Conservation (phyloP, 768 basidiomycete genomes). For the Leccinum truebloodii region DNA sequence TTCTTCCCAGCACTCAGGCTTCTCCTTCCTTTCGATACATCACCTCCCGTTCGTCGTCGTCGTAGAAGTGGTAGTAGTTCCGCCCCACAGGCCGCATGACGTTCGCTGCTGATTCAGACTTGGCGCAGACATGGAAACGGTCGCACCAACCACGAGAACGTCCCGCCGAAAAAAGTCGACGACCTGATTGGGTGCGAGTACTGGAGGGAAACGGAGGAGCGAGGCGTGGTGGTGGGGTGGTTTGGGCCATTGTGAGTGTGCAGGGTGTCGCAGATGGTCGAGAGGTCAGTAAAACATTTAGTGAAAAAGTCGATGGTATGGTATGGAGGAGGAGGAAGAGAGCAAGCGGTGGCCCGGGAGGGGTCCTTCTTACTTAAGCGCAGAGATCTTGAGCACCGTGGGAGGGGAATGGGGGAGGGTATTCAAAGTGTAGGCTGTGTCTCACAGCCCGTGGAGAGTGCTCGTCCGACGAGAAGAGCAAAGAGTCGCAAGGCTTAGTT, state of each 20-base stretch:
- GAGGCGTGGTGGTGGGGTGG: constrained; percentile 32
- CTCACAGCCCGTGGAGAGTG: too few relatives aligned
- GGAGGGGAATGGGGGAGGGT: too few relatives aligned
- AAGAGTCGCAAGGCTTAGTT: too few relatives aligned
- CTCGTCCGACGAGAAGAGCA: constrained; percentile 31
- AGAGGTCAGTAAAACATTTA: constrained; percentile 1
- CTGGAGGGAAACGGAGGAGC: constrained; percentile 25
- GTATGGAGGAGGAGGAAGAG: background rate
- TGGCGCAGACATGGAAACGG: background rate
- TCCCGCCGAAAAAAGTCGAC: constrained; percentile 32
- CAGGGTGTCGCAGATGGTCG: constrained; percentile 5
- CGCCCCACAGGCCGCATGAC: too few relatives aligned
- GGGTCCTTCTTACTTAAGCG: constrained; percentile 11
- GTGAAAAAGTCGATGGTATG: background rate
- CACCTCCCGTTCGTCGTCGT: too few relatives aligned
- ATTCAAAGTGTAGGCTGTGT: too few relatives aligned
- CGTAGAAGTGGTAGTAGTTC: background rate
- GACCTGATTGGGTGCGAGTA: constrained; percentile 19
- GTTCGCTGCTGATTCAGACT: background rate
- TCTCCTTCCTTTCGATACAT: too few relatives aligned
- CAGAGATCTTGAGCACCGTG: too few relatives aligned
- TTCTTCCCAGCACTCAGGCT: too few relatives aligned
- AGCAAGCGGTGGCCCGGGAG: background rate
- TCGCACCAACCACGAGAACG: constrained; percentile 2
- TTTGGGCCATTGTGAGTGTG: constrained; percentile 22